Conservation (phyloP, 148 eudicot genomes). For the Cornus controversa region DNA sequence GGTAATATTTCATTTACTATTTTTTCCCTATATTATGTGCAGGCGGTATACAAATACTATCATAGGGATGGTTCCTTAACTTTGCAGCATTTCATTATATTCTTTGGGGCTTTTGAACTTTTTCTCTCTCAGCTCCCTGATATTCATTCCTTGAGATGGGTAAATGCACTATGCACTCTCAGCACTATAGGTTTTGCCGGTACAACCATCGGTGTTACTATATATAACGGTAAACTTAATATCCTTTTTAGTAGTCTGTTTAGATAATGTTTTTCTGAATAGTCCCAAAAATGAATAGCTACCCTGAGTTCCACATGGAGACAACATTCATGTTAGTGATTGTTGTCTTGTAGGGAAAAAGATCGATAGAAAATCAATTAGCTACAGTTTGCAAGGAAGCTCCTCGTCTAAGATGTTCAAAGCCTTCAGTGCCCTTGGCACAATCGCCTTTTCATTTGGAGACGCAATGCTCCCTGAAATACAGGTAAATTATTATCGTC, state of each 20-base stretch:
- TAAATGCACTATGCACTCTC: slow-evolving; percentile 41
- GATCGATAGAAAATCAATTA: slow-evolving; percentile 32
- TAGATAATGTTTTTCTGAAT: background rate
- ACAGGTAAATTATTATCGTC: slow-evolving; percentile 26
- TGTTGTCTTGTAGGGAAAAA: slow-evolving; percentile 29
- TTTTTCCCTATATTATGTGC: slow-evolving; percentile 7
- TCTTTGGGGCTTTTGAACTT: slow-evolving; percentile 46
- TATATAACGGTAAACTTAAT: slow-evolving; percentile 33
- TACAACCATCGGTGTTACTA: slow-evolving; percentile 42
- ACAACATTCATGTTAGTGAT: background rate
- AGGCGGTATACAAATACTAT: slow-evolving; percentile 46
- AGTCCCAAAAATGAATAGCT: no score
- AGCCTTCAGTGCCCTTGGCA: slow-evolving; percentile 49
- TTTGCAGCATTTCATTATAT: slow-evolving; percentile 42
- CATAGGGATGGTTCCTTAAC: slow-evolving; percentile 33
- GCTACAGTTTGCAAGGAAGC: slow-evolving; percentile 39
- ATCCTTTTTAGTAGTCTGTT: background rate
- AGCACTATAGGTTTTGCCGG: slow-evolving; percentile 45
- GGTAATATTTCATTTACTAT: background rate
- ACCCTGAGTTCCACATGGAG: no score
- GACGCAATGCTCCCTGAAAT: slow-evolving; percentile 59
- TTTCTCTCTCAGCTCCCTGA: slow-evolving; percentile 41
- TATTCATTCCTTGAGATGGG: slow-evolving; percentile 45
- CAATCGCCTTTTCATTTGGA: slow-evolving; percentile 51
- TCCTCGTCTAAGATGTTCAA: slow-evolving; percentile 28